Conservation (phyloP, 1,284 basidiomycete genomes). For the Papiliotrema fonsecae region DNA sequence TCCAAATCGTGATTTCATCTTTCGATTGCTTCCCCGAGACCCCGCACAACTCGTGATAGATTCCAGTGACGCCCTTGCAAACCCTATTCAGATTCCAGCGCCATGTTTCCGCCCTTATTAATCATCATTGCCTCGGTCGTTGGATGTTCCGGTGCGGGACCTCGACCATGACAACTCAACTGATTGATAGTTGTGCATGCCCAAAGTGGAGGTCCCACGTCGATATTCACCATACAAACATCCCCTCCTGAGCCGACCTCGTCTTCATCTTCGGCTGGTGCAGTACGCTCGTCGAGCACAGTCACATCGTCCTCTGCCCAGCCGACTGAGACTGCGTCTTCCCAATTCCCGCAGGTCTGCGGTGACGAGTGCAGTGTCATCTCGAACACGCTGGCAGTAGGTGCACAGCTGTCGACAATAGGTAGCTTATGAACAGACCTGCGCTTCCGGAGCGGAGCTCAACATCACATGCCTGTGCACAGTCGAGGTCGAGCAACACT, state of each 20-base stretch:
- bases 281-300: not conserved
- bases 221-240: constrained; percentile 11
- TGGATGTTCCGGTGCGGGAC: too few species aligned
- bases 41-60: too few species aligned
- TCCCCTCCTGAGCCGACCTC: constrained; percentile 8
- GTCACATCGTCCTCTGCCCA: not conserved
- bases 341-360: constrained; percentile 6
- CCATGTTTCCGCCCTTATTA: too few species aligned
- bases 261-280: not conserved
- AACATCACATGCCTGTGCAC: constrained; percentile 15
- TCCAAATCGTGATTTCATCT: too few species aligned
- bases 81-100: too few species aligned
- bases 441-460: constrained; percentile 5
- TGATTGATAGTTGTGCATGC: too few species aligned
- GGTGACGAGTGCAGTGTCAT: constrained; percentile 5
- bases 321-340: not conserved
- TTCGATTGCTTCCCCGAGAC: too few species aligned
- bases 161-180: too few species aligned
- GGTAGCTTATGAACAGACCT: too few species aligned
- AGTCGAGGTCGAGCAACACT: constrained; percentile 5
- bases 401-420: not conserved
- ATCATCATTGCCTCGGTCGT: too few species aligned
- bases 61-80: too few species aligned
- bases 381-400: constrained; percentile 7
- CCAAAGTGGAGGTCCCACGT: too few species aligned